Evolutionary conservation across 2,329 filamentous ascomycete species (phyloP).

Genomic region (Lecanicillium sp.): DNA sequence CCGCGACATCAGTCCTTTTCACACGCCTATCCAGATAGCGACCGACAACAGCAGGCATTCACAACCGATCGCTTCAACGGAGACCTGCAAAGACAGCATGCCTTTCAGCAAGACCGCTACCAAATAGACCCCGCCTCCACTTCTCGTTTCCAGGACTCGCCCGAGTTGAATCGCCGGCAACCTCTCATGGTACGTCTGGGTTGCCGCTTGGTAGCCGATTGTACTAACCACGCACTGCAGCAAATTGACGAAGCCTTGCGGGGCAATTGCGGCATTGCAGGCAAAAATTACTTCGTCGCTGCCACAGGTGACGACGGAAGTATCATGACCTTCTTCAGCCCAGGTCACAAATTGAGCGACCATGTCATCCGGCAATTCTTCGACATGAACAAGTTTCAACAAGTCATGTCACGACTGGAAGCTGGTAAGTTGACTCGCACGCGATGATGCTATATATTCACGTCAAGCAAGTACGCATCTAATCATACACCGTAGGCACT

Average conservation of each 20-base stretch:
- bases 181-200: slow-evolving; percentile 29
- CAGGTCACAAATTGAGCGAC: slow-evolving; percentile 28
- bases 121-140: slow-evolving; percentile 20
- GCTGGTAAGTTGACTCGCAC: slow-evolving; percentile 25
- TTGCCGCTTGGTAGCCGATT: background rate
- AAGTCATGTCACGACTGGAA: slow-evolving; percentile 29
- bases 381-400: slow-evolving; percentile 32
- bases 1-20: slow-evolving; percentile 23
- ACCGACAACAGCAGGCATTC: slow-evolving; percentile 20
- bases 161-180: slow-evolving; percentile 26
- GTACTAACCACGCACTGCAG: slow-evolving; percentile 19
- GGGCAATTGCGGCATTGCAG: slow-evolving; percentile 44
- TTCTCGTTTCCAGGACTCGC: slow-evolving; percentile 24
- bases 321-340: slow-evolving; percentile 37
- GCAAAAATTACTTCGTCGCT: slow-evolving; percentile 44
- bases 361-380: slow-evolving; percentile 38
- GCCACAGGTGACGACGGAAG: slow-evolving; percentile 40
- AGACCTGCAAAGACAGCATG: slow-evolving; percentile 13
- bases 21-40: slow-evolving; percentile 2
- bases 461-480: background rate
- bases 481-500: slow-evolving; percentile 16
- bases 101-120: slow-evolving; percentile 15
- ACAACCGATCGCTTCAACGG: slow-evolving; percentile 20
- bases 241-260: slow-evolving; percentile 44
- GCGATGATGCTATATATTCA: too few species aligned